These are phyloP conservation scores for Paracamarosporium sp. DNA, from an alignment of 2,329 filamentous ascomycete species.

Conservation along the genomic window DNA sequence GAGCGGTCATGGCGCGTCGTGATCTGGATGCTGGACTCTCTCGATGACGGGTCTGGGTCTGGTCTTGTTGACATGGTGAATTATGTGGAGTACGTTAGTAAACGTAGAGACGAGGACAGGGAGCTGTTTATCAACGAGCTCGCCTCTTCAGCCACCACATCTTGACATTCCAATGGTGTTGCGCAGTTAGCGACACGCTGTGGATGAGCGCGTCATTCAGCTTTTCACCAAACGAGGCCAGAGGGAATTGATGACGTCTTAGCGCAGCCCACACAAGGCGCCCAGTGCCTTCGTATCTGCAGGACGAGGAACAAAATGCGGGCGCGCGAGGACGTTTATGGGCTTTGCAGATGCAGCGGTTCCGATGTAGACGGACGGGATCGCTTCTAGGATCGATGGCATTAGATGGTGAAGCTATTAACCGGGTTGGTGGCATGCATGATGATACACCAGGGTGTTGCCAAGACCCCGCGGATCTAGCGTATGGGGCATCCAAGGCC, in stretches of 20 bases:
- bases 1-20: slow-evolving; percentile 49
- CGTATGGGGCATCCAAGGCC: no score
- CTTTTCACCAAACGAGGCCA: not conserved
- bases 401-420: not conserved
- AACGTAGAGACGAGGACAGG: not conserved
- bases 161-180: not conserved
- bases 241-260: slow-evolving; percentile 4
- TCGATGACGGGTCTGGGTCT: not conserved
- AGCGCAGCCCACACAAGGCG: not conserved
- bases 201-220: not conserved
- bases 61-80: not conserved
- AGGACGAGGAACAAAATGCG: not conserved
- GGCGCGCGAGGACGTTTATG: not conserved
- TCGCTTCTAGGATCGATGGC: not conserved
- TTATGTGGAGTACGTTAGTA: not conserved
- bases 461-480: not conserved
- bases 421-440: slow-evolving; percentile 2
- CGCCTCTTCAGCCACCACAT: slow-evolving; percentile 6
- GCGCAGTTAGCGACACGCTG: not conserved
- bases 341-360: not conserved
- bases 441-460: not conserved
- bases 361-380: not conserved
- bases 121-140: not conserved
- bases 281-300: not conserved
- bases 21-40: slow-evolving; percentile 34